These are phyloP conservation scores for Turritis glabra DNA, from an alignment of 345 rosid genomes.

Conservation along the genomic window DNA sequence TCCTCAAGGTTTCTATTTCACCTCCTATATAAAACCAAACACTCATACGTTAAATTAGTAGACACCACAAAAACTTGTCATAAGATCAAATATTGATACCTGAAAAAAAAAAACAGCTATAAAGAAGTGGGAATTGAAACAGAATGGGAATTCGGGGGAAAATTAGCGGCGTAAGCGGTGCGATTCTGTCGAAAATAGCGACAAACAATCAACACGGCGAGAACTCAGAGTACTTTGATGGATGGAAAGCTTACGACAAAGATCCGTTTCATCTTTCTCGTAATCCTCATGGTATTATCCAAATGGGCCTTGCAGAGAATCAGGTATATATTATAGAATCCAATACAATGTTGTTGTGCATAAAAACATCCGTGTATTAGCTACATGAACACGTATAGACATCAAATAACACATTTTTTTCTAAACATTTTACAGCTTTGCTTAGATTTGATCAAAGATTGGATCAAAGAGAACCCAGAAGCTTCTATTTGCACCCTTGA, in stretches of 20 bases:
- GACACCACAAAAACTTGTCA: background rate
- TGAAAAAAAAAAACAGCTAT: background rate
- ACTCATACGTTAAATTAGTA: background rate
- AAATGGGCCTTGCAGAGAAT: constrained; percentile 92
- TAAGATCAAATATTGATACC: constrained; percentile 11
- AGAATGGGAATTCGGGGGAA: constrained; percentile 16
- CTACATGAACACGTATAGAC: background rate
- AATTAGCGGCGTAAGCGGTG: constrained; percentile 29
- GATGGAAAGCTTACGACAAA: constrained; percentile 82
- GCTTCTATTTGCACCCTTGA: constrained; percentile 78
- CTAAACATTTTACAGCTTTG: constrained; percentile 52
- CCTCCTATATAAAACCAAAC: constrained; percentile 26
- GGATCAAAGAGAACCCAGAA: constrained; percentile 63
- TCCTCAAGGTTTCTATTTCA: constrained; percentile 6
- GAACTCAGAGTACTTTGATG: constrained; percentile 74
- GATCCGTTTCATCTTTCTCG: constrained; percentile 59
- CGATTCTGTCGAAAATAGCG: constrained; percentile 62
- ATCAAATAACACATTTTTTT: background rate
- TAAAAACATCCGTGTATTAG: background rate
- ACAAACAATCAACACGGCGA: constrained; percentile 67
- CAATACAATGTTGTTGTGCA: background rate
- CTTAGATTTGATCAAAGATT: constrained; percentile 56
- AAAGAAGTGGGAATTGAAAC: background rate
- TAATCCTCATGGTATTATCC: constrained; percentile 73
- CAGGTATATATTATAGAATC: constrained; percentile 48